Conservation (phyloP, 1,284 basidiomycete species). For the Sphagnurus paluster region DNA sequence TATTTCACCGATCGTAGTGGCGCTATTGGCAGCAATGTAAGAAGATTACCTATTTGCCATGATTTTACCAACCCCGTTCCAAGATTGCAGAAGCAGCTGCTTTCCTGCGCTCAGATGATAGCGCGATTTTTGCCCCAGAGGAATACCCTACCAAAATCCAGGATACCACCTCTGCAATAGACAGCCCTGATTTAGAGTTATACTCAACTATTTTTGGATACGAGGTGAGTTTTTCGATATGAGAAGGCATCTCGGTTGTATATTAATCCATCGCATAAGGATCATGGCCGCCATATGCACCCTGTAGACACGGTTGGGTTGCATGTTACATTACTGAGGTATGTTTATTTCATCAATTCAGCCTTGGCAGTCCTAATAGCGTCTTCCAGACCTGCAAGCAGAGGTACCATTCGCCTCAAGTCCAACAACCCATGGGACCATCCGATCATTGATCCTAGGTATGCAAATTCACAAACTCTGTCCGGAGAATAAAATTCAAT, state of each 20-base stretch:
- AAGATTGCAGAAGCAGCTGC: constrained; percentile 60
- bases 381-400: constrained; percentile 35
- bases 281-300: constrained; percentile 32
- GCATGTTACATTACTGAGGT: constrained; percentile 37
- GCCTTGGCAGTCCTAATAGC: background rate
- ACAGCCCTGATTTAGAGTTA: constrained; percentile 65
- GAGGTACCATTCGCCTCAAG: constrained; percentile 36
- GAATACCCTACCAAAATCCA: constrained; percentile 41
- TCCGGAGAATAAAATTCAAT: background rate
- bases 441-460: constrained; percentile 46
- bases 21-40: constrained; percentile 43
- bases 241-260: too few species aligned
- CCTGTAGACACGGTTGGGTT: constrained; percentile 39
- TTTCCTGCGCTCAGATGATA: constrained; percentile 58
- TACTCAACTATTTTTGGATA: constrained; percentile 50
- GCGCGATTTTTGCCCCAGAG: constrained; percentile 45
- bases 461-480: constrained; percentile 4
- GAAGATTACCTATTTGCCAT: background rate
- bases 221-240: constrained; percentile 29
- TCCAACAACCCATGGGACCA: constrained; percentile 40
- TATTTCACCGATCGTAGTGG: constrained; percentile 39
- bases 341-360: background rate
- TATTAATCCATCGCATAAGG: too few species aligned
- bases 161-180: constrained; percentile 54
- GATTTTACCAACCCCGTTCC: constrained; percentile 27